Evolutionary conservation across 208 protist species (phyloP).

Genomic region (Strigomonas culicis): DNA sequence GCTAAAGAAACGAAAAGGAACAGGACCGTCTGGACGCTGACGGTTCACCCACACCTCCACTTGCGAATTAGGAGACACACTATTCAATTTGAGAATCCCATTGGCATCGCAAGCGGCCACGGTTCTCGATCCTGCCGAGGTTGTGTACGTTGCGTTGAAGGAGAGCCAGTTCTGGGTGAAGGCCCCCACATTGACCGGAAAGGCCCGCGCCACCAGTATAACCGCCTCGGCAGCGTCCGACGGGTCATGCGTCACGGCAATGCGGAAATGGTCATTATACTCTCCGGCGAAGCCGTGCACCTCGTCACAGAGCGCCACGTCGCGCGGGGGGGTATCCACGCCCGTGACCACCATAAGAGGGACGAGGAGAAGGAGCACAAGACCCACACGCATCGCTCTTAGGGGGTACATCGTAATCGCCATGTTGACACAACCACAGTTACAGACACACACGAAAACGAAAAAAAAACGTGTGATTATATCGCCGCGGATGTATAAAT

Average conservation of each 20-base stretch:
- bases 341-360: too few relatives aligned
- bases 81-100: constrained; percentile 49
- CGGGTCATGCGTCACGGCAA: constrained; percentile 33
- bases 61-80: constrained; percentile 39
- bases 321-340: background rate
- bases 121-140: constrained; percentile 26
- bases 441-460: too few relatives aligned
- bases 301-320: constrained; percentile 46
- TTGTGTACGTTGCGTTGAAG: constrained; percentile 55
- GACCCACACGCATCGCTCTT: too few relatives aligned
- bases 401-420: too few relatives aligned
- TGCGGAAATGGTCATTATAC: constrained; percentile 49
- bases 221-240: constrained; percentile 37
- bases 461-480: too few relatives aligned
- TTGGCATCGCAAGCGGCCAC: constrained; percentile 37
- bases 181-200: constrained; percentile 27
- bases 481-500: too few relatives aligned
- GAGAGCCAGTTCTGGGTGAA: constrained; percentile 43
- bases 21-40: constrained; percentile 41
- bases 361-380: too few relatives aligned
- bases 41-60: constrained; percentile 60
- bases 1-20: constrained; percentile 78
- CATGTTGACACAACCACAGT: too few relatives aligned
- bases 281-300: constrained; percentile 73
- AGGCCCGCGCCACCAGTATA: constrained; percentile 50